Percentiles rank a stretch among this genome's conserved stretches.
Evolutionary conservation across 2,329 filamentous ascomycete species (phyloP).

Genomic region (Didymella segeticola): DNA sequence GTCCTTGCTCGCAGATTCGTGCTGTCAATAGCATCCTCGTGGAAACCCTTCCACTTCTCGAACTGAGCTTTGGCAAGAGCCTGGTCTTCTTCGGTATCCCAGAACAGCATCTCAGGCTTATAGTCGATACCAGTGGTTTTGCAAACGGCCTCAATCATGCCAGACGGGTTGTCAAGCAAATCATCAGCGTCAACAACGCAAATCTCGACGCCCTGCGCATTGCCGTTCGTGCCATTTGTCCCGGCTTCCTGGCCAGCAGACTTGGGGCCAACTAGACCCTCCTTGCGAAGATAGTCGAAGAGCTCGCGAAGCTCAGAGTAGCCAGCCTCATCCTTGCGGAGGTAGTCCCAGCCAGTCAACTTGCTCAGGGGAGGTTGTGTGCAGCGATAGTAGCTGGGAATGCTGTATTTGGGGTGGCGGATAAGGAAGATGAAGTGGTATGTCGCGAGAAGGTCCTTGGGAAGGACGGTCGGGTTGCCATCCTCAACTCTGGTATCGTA

Average conservation of each 20-base stretch:
- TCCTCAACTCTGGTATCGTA: slow-evolving; percentile 66
- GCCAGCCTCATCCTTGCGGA: slow-evolving; percentile 86
- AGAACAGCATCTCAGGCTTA: slow-evolving; percentile 78
- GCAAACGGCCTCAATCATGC: slow-evolving; percentile 80
- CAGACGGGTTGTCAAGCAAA: slow-evolving; percentile 81
- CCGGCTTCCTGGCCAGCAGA: slow-evolving; percentile 58
- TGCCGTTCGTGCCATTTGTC: slow-evolving; percentile 44
- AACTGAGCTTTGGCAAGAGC: slow-evolving; percentile 74
- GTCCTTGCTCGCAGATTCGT: slow-evolving; percentile 74
- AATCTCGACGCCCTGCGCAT: slow-evolving; percentile 64
- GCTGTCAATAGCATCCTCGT: slow-evolving; percentile 91
- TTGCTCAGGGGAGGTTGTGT: slow-evolving; percentile 85
- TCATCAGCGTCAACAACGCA: slow-evolving; percentile 95
- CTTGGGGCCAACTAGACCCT: slow-evolving; percentile 73
- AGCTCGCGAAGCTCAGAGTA: slow-evolving; percentile 86
- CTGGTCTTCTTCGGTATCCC: slow-evolving; percentile 79
- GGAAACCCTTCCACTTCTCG: slow-evolving; percentile 97
- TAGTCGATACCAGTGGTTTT: slow-evolving; percentile 80
- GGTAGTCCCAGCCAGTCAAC: slow-evolving; percentile 83
- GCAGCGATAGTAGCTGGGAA: slow-evolving; percentile 94
- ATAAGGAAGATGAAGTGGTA: slow-evolving; percentile 98
- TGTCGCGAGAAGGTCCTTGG: slow-evolving; percentile 71
- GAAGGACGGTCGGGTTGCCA: slow-evolving; percentile 85
- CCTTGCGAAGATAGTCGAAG: slow-evolving; percentile 80
- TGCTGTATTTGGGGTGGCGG: slow-evolving; percentile 88